Evolutionary conservation across 768 basidiomycete genomes (phyloP).

Genomic region (Mycena metata): DNA sequence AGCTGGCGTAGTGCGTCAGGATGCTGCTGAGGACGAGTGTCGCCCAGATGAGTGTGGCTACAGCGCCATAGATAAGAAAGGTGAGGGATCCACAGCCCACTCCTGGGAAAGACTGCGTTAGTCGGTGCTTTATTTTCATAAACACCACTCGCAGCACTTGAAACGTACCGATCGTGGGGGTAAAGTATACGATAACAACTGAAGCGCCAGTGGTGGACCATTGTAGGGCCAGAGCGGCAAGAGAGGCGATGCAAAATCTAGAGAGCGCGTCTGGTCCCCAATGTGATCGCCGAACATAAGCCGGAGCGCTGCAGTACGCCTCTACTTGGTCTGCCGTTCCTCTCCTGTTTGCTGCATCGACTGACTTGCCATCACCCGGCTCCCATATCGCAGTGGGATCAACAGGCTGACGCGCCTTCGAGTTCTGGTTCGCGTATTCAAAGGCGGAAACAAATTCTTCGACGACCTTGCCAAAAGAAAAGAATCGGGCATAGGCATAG

Average conservation of each 20-base stretch:
- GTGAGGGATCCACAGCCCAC: constrained; percentile 51
- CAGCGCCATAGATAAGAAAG: constrained; percentile 46
- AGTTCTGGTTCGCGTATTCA: constrained; percentile 29
- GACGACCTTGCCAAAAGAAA: constrained; percentile 34
- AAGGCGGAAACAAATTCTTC: constrained; percentile 34
- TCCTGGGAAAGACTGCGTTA: background rate
- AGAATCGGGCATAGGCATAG: constrained; percentile 41
- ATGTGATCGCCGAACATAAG: constrained; percentile 9
- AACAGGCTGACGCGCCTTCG: constrained; percentile 28
- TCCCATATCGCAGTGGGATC: constrained; percentile 20
- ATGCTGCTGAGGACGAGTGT: constrained; percentile 48
- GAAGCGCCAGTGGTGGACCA: constrained; percentile 50
- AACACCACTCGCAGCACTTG: background rate
- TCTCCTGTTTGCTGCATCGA: constrained; percentile 15
- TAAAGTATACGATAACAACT: constrained; percentile 44
- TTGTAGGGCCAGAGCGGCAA: constrained; percentile 47
- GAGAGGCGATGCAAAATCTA: constrained; percentile 46
- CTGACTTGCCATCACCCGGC: background rate
- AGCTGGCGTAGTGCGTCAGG: constrained; percentile 16
- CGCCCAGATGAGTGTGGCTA: constrained; percentile 48
- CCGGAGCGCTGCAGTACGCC: constrained; percentile 38
- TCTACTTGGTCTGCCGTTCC: constrained; percentile 35
- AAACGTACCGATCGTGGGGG: constrained; percentile 49
- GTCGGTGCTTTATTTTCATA: background rate
- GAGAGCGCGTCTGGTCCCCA: constrained; percentile 41